Percentiles rank a stretch among this genome's conserved stretches.
Evolutionary conservation across 2,329 filamentous ascomycete species (phyloP).

Genomic region (Pseudogymnoascus sp.): DNA sequence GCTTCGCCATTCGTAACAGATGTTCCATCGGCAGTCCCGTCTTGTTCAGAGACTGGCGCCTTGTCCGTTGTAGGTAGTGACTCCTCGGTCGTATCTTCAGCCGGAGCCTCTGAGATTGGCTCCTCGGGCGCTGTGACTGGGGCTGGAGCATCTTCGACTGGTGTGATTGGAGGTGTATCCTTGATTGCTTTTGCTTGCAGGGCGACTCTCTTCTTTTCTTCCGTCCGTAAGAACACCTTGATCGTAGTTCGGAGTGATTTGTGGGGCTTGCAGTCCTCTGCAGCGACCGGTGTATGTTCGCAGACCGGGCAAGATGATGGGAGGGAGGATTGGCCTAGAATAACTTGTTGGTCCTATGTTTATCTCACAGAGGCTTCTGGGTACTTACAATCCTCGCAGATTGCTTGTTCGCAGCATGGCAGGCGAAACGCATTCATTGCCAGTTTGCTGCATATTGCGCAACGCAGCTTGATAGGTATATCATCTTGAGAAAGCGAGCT

Average conservation of each 20-base stretch:
- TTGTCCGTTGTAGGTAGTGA: conserved; percentile 9
- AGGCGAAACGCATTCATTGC: conserved; percentile 85
- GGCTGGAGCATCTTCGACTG: conserved; percentile 17
- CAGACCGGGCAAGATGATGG: conserved; percentile 82
- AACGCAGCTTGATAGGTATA: conserved; percentile 92
- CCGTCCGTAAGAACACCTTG: conserved; percentile 80
- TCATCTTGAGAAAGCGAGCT: conserved; percentile 47
- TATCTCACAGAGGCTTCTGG: not conserved
- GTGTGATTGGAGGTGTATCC: conserved; percentile 27
- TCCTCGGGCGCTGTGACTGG: conserved; percentile 11
- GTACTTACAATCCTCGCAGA: conserved; percentile 73
- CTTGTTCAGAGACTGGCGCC: conserved; percentile 6
- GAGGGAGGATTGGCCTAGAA: conserved; percentile 63
- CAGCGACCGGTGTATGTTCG: conserved; percentile 79
- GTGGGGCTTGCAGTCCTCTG: conserved; percentile 78
- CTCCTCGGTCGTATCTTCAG: conserved; percentile 13
- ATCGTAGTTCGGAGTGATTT: conserved; percentile 89
- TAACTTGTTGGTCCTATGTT: conserved; percentile 16
- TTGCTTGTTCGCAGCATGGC: conserved; percentile 90
- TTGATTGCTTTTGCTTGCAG: conserved; percentile 38
- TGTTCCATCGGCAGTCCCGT: conserved; percentile 10
- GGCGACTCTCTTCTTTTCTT: conserved; percentile 79
- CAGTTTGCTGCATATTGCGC: conserved; percentile 84
- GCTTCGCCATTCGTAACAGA: not conserved
- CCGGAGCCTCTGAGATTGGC: not conserved